These are phyloP conservation scores for Metschnikowia rubicola DNA, from an alignment of 805 yeast genomes.

Conservation along the genomic window DNA sequence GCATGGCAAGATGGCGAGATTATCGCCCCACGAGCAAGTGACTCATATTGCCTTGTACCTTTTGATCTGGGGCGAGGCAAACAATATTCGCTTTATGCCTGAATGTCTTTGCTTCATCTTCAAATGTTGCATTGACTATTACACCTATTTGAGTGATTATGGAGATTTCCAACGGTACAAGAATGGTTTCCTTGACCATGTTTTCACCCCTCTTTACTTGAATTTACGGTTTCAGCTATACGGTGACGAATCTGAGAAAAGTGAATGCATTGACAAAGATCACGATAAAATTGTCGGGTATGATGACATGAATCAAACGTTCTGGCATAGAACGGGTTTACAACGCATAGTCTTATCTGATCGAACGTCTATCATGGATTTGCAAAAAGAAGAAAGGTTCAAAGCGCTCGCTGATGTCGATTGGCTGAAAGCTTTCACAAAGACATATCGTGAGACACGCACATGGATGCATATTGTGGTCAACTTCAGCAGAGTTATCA, in stretches of 20 bases:
- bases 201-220: constrained; percentile 71
- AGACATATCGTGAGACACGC: constrained; percentile 92
- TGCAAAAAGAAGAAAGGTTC: constrained; percentile 56
- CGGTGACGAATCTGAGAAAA: constrained; percentile 40
- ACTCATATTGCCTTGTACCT: constrained; percentile 67
- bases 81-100: constrained; percentile 81
- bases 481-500: constrained; percentile 77
- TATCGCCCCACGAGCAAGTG: constrained; percentile 52
- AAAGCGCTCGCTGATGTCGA: constrained; percentile 47
- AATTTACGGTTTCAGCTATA: constrained; percentile 56
- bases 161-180: constrained; percentile 22
- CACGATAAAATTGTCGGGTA: constrained; percentile 75
- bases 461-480: constrained; percentile 96
- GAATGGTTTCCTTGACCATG: constrained; percentile 54
- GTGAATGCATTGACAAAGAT: constrained; percentile 52
- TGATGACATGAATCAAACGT: constrained; percentile 85
- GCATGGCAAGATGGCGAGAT: constrained; percentile 47
- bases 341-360: constrained; percentile 49
- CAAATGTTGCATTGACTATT: constrained; percentile 73
- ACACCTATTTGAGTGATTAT: constrained; percentile 43
- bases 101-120: constrained; percentile 83
- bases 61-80: constrained; percentile 88
- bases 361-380: constrained; percentile 46
- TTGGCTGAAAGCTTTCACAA: constrained; percentile 76
- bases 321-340: constrained; percentile 77